Evolutionary conservation across 2,329 filamentous ascomycete genomes (phyloP), one percentile per base, ranked within the genome.

Genomic region (Sporothrix schenckii): DNA sequence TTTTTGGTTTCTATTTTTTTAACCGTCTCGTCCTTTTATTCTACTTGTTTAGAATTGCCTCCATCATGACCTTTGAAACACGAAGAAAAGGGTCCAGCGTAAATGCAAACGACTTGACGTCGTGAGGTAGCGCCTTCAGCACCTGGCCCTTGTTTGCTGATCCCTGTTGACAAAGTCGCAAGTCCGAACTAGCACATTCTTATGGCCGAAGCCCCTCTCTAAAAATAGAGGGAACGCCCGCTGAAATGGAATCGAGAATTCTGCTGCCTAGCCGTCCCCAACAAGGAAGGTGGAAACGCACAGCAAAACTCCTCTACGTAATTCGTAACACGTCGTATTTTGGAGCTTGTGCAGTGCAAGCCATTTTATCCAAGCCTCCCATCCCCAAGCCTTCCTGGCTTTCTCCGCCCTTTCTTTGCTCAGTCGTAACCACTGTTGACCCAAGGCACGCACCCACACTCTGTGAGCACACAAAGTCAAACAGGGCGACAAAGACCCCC

Each of bases 201-300:
- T 53, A 66, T 52, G 47, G 30, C 63, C 63, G 63, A 66, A 53
- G 11, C 16, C 44, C 19, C 50, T 67, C 50, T 67, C 52, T 27
- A 69, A 61, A 61, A 69, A 69, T 52, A 68, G 53, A 44, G 41
- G 34, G 16, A 50, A 16, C 58, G 58, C 34, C 39, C 30, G 49
- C 24, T 11, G 3, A 27, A 5, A 16, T 34, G 3, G 11, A 60
- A 54, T 50, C 27, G 7, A 54, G 39, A 68, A 60, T 68, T 34
- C 39, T 68, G 66, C 24, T 68, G 66, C 66, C 66, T 68, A 50
- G 52, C 16, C 66, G 21, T 21, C 41, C 52, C 39, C n/a, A 39
- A 39, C 44, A 61, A 27, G 56, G 16, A 3, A 3, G 39, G n/a
- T n/a, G 34, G 39, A 44, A 21, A 44, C 39, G n/a, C 56, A 61